A percentile compares a stretch with the other conserved stretches of the same genome.
These are phyloP conservation scores for Arachis stenosperma DNA, from an alignment of 306 rosid species.

Conservation along the genomic window DNA sequence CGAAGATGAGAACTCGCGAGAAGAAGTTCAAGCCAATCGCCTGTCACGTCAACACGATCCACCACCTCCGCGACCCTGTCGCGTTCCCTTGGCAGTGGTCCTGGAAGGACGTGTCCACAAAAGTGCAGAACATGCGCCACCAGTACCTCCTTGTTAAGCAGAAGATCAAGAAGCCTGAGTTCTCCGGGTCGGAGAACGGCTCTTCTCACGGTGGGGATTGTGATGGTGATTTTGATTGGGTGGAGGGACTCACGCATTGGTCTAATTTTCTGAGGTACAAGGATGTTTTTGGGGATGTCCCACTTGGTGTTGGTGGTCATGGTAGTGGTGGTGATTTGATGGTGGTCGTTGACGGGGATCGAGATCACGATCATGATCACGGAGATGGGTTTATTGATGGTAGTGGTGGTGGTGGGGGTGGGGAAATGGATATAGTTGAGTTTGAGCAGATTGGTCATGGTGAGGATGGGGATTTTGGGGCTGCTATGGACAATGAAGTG, in stretches of 20 bases:
- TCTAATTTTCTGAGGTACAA: conserved; percentile 92
- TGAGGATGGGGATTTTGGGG: conserved; percentile 63
- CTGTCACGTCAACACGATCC: conserved; percentile 81
- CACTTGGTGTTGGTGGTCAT: conserved; percentile 47
- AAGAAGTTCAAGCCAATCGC: conserved; percentile 90
- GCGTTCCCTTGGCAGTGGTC: conserved; percentile 96
- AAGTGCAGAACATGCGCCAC: conserved; percentile 98
- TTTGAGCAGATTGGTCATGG: conserved; percentile 80
- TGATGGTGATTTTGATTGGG: conserved; percentile 88
- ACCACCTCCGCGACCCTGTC: conserved; percentile 67
- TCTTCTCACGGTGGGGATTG: conserved; percentile 50
- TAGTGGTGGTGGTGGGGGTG: conserved; percentile 49
- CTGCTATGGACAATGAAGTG: conserved; percentile 81
- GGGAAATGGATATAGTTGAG: conserved; percentile 72
- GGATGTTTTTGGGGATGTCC: conserved; percentile 92
- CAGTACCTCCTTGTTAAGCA: conserved; percentile 94
- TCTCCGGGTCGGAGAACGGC: conserved; percentile 42
- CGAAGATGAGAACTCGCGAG: conserved; percentile 93
- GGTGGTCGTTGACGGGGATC: conserved; percentile 42
- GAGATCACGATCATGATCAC: conserved; percentile 47
- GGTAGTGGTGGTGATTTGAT: conserved; percentile 60
- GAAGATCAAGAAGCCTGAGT: conserved; percentile 84
- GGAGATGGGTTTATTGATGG: conserved; percentile 63
- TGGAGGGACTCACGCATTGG: conserved; percentile 88
- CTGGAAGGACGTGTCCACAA: conserved; percentile 96